These are phyloP conservation scores for Amanita pallidorosea DNA, from an alignment of 768 basidiomycete species.

Conservation along the genomic window DNA sequence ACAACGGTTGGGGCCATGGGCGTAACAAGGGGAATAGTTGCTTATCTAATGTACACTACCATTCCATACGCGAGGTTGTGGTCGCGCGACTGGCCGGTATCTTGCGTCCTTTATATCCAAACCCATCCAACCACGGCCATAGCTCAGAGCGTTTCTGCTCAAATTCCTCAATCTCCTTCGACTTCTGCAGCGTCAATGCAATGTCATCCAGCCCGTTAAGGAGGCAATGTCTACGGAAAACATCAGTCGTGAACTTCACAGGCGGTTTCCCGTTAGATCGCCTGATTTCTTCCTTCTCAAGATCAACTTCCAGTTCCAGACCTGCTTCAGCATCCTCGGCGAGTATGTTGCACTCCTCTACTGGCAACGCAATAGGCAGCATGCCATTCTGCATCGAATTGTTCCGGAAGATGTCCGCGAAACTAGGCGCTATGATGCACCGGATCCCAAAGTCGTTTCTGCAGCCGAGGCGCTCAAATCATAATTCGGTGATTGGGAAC, in stretches of 20 bases:
- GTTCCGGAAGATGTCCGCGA: constrained; percentile 85
- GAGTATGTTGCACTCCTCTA: constrained; percentile 59
- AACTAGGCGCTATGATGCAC: constrained; percentile 79
- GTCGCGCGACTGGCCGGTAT: constrained; percentile 43
- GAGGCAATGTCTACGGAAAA: constrained; percentile 89
- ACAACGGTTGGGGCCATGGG: constrained; percentile 3
- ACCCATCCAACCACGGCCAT: constrained; percentile 98
- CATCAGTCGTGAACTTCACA: constrained; percentile 73
- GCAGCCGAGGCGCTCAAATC: constrained; percentile 2
- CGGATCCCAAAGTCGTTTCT: constrained; percentile 88
- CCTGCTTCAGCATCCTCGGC: constrained; percentile 70
- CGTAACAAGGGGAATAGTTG: neutral
- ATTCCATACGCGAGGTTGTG: constrained; percentile 52
- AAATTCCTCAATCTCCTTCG: constrained; percentile 60
- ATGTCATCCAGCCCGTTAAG: constrained; percentile 97
- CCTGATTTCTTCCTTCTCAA: constrained; percentile 72
- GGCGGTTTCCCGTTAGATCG: constrained; percentile 61
- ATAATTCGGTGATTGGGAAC: neutral
- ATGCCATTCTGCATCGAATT: constrained; percentile 93
- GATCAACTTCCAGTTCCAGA: constrained; percentile 71
- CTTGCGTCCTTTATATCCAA: constrained; percentile 76
- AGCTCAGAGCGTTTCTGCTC: constrained; percentile 64
- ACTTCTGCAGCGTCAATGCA: constrained; percentile 83
- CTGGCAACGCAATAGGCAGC: constrained; percentile 68
- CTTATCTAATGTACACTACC: constrained; percentile 29